Percentiles rank a stretch among this genome's conserved stretches.
These are phyloP conservation scores for Cryptococcus sp. DNA, from an alignment of 1,284 basidiomycete genomes.

Conservation along the genomic window DNA sequence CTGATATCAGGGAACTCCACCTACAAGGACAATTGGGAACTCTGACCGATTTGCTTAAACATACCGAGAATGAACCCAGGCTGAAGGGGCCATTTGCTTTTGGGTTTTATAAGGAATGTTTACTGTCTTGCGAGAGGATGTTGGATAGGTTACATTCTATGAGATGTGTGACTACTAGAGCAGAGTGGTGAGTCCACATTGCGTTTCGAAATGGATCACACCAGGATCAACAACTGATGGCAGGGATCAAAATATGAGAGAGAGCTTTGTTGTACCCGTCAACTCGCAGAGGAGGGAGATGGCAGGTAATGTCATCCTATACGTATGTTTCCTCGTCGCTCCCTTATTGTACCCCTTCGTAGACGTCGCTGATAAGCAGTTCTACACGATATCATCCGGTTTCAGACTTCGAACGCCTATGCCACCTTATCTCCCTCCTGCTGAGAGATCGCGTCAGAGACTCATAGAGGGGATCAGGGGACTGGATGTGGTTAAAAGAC, in stretches of 20 bases:
- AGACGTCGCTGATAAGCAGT: slow-evolving; percentile 48
- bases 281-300: slow-evolving; percentile 82
- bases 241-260: slow-evolving; percentile 54
- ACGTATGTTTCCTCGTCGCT: slow-evolving; percentile 37
- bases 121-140: slow-evolving; percentile 82
- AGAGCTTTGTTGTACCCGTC: slow-evolving; percentile 83
- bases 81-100: slow-evolving; percentile 89
- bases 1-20: slow-evolving; percentile 72
- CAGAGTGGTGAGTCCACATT: slow-evolving; percentile 72
- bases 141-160: slow-evolving; percentile 84
- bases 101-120: slow-evolving; percentile 71
- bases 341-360: not conserved
- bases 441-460: slow-evolving; percentile 70
- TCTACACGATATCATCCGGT: slow-evolving; percentile 79
- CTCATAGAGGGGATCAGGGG: slow-evolving; percentile 77
- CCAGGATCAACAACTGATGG: slow-evolving; percentile 51
- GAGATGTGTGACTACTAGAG: slow-evolving; percentile 87
- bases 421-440: slow-evolving; percentile 91
- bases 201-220: not conserved
- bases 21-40: slow-evolving; percentile 84
- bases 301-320: slow-evolving; percentile 83
- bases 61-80: slow-evolving; percentile 88
- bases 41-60: slow-evolving; percentile 71
- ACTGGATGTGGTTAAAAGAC: slow-evolving; percentile 70
- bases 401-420: slow-evolving; percentile 86